Conservation (phyloP, 2,329 filamentous ascomycete species). For the Penicillium italicum region DNA sequence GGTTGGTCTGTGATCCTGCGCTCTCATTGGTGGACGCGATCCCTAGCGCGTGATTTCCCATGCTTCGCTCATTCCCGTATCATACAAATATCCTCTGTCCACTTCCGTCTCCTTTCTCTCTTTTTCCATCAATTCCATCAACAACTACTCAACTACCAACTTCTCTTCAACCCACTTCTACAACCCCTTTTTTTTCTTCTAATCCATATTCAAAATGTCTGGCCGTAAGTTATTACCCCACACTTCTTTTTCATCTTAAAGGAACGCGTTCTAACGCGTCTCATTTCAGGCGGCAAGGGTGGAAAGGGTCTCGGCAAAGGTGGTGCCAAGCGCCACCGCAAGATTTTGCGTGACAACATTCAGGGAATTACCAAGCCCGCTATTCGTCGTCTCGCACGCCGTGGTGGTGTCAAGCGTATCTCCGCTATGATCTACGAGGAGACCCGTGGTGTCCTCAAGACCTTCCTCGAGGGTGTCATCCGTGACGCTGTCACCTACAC, state of each 20-base stretch:
- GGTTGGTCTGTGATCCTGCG: slow-evolving; percentile 25
- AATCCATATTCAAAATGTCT: slow-evolving; percentile 52
- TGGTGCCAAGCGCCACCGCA: slow-evolving; percentile 96
- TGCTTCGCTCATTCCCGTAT: slow-evolving; percentile 27
- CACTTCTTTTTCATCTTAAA: slow-evolving; percentile 4
- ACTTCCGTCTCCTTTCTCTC: slow-evolving; percentile 21
- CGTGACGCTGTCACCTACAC: slow-evolving; percentile 77
- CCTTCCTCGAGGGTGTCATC: slow-evolving; percentile 78
- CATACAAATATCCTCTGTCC: slow-evolving; percentile 43
- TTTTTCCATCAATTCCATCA: slow-evolving; percentile 27
- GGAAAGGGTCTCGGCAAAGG: slow-evolving; percentile 98
- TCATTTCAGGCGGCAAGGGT: slow-evolving; percentile 74
- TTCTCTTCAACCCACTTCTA: slow-evolving; percentile 22
- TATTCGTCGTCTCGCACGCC: slow-evolving; percentile 95
- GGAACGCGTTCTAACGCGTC: slow-evolving; percentile 45
- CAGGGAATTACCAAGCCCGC: slow-evolving; percentile 99
- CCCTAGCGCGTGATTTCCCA: slow-evolving; percentile 39
- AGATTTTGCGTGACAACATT: slow-evolving; percentile 99
- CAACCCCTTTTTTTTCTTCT: slow-evolving; percentile 17
- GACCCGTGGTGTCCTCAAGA: slow-evolving; percentile 77
- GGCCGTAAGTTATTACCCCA: slow-evolving; percentile 50
- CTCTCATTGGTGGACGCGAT: slow-evolving; percentile 37
- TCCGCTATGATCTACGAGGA: slow-evolving; percentile 90
- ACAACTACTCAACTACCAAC: slow-evolving; percentile 13
- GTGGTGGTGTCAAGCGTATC: slow-evolving; percentile 99